A percentile compares a stretch with the other conserved stretches of the same genome.
Conservation (phyloP, 306 rosid species). For the Albizia julibrissin region DNA sequence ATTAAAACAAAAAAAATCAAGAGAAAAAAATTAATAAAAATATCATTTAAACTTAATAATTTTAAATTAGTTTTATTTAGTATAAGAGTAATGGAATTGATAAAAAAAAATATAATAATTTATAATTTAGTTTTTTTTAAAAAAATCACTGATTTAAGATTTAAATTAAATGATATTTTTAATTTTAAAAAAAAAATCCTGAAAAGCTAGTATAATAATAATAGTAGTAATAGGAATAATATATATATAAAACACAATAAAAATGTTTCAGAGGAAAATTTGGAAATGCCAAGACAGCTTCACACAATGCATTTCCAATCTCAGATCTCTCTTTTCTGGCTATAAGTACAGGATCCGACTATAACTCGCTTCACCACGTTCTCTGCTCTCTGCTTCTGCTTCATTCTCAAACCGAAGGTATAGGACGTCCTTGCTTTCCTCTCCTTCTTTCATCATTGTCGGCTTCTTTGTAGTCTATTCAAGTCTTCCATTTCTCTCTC, state of each 20-base stretch:
- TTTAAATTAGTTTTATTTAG: too few species aligned
- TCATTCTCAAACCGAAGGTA: slow-evolving; percentile 17
- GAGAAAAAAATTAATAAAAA: too few species aligned
- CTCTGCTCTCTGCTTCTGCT: slow-evolving; percentile 16
- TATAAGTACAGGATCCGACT: slow-evolving; percentile 21
- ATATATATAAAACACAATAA: neutral
- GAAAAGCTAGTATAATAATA: neutral
- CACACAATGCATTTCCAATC: neutral
- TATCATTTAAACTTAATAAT: too few species aligned
- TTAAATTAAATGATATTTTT: too few species aligned
- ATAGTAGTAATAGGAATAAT: neutral
- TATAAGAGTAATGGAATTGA: too few species aligned
- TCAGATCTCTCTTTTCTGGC: slow-evolving; percentile 25
- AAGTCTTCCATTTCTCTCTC: neutral
- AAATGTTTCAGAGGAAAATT: neutral
- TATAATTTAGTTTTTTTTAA: too few species aligned
- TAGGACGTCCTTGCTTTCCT: slow-evolving; percentile 15
- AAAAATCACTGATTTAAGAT: too few species aligned
- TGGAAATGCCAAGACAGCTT: neutral
- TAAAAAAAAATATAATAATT: too few species aligned
- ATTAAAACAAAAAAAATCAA: neutral
- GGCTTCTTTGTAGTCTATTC: neutral
- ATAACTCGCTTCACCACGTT: neutral
- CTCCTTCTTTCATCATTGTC: neutral
- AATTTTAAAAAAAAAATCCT: neutral